Percentiles rank a stretch among this genome's conserved stretches.
phyloP scores from a whole-genome alignment of 305 asterid genomes.

The Fraxinus xanthoxyloides region DNA sequence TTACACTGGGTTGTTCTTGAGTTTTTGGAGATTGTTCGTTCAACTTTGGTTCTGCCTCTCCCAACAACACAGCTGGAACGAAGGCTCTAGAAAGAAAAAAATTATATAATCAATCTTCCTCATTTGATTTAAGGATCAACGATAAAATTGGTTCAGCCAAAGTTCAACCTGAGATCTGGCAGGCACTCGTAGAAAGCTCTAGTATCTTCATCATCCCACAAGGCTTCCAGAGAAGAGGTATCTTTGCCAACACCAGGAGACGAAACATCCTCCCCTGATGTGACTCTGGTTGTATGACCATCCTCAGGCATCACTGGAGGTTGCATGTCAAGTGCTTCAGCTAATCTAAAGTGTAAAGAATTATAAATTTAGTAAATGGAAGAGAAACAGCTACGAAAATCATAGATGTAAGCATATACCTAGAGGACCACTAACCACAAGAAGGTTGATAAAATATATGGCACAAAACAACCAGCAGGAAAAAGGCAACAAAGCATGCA shows the following conservation, averaged over 20 bases:
- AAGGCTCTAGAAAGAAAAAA: conserved; percentile 65
- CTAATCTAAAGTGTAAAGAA: conserved; percentile 53
- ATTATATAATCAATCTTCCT: conserved; percentile 26
- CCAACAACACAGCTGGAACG: conserved; percentile 98
- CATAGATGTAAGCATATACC: conserved; percentile 10
- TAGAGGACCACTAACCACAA: background rate
- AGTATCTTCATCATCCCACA: conserved; percentile 99
- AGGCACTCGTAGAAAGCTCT: conserved; percentile 92
- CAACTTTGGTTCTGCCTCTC: conserved; percentile 83
- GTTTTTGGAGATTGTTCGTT: conserved; percentile 79
- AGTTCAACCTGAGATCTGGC: conserved; percentile 81
- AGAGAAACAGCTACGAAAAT: conserved; percentile 13
- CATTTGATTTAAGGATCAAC: conserved; percentile 18
- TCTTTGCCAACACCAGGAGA: conserved; percentile 77
- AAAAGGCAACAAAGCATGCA: background rate
- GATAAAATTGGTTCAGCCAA: conserved; percentile 19
- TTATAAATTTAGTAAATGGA: conserved; percentile 15
- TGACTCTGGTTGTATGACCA: conserved; percentile 94
- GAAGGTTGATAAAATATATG: conserved; percentile 5
- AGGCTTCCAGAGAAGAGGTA: conserved; percentile 71
- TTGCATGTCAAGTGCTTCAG: conserved; percentile 97
- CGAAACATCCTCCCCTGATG: conserved; percentile 83
- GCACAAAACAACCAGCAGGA: conserved; percentile 15
- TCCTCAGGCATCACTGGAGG: conserved; percentile 99
- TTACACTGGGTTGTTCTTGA: conserved; percentile 74